Conservation (phyloP, 2,329 filamentous ascomycete genomes). For the Sordariomycetes sp. region DNA sequence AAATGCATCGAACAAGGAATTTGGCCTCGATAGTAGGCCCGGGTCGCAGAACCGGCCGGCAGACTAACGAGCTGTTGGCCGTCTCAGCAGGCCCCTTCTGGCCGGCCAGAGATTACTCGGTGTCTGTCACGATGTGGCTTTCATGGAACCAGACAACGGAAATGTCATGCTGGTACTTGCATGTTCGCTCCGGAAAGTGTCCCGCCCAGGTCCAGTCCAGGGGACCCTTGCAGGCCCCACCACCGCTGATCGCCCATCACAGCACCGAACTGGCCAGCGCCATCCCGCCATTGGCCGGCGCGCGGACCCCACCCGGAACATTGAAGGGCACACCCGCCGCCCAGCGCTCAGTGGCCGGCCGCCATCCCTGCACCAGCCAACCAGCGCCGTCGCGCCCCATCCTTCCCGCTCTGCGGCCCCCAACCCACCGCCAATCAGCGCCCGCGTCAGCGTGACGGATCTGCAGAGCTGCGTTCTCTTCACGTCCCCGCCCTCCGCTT, state of each 20-base stretch:
- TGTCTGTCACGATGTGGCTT: too few species aligned
- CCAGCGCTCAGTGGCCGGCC: not conserved
- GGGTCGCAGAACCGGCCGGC: too few species aligned
- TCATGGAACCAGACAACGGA: not conserved
- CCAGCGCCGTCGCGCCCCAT: not conserved
- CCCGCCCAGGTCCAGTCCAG: not conserved
- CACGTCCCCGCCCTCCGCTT: not conserved
- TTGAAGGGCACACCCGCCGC: not conserved
- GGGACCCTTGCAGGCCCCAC: not conserved
- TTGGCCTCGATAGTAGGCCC: too few species aligned
- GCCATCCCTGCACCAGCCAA: not conserved
- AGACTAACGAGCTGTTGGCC: too few species aligned
- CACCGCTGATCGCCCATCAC: not conserved
- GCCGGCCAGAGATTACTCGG: too few species aligned
- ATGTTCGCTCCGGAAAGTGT: not conserved
- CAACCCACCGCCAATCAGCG: slow-evolving; percentile 1
- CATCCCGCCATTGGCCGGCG: not conserved
- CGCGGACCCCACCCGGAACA: not conserved
- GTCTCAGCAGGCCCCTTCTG: too few species aligned
- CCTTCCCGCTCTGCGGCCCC: not conserved
- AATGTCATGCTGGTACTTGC: not conserved
- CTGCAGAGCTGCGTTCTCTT: not conserved
- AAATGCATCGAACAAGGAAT: too few species aligned
- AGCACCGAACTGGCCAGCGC: not conserved
- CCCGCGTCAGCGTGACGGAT: slow-evolving; percentile 1